Percentiles rank a stretch among this genome's conserved stretches.
Evolutionary conservation across 1,139 yeast genomes (phyloP).

Genomic region (Zygosaccharomyces pseudobailii): DNA sequence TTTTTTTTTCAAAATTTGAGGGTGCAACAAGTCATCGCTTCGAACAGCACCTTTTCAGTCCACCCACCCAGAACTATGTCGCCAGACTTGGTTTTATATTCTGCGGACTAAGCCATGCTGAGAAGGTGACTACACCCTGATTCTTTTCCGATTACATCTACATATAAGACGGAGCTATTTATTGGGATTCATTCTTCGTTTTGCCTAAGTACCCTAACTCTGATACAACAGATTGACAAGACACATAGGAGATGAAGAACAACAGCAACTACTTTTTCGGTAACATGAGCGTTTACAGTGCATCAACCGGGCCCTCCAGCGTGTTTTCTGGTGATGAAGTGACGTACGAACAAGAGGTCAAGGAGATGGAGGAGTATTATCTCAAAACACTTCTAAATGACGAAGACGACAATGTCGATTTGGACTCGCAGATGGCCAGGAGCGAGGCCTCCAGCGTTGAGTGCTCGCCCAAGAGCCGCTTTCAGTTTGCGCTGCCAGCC

Average conservation of each 20-base stretch:
- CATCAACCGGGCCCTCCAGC: slow-evolving; percentile 24
- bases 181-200: not conserved
- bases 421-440: not conserved
- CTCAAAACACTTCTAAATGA: slow-evolving; percentile 29
- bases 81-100: not conserved
- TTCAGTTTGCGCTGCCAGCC: slow-evolving; percentile 4
- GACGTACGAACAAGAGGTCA: slow-evolving; percentile 24
- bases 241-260: not conserved
- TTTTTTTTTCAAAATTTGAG: not conserved
- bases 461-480: slow-evolving; percentile 4
- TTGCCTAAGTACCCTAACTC: not conserved
- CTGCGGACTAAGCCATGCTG: slow-evolving; percentile 2
- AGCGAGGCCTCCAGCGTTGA: slow-evolving; percentile 1
- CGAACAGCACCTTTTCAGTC: not conserved
- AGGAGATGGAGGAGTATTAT: slow-evolving; percentile 34
- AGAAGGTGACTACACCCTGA: slow-evolving; percentile 3
- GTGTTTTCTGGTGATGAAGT: slow-evolving; percentile 23
- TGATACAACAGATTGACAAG: not conserved
- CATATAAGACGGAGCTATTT: slow-evolving; percentile 2
- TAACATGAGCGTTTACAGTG: slow-evolving; percentile 3
- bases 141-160: not conserved
- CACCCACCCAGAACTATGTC: not conserved
- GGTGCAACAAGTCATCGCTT: not conserved
- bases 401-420: slow-evolving; percentile 14
- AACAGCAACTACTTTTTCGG: not conserved